A percentile compares a stretch with the other conserved stretches of the same genome.
Conservation (phyloP, 352 stramenopile species). For the Phytopythium helicoides region DNA sequence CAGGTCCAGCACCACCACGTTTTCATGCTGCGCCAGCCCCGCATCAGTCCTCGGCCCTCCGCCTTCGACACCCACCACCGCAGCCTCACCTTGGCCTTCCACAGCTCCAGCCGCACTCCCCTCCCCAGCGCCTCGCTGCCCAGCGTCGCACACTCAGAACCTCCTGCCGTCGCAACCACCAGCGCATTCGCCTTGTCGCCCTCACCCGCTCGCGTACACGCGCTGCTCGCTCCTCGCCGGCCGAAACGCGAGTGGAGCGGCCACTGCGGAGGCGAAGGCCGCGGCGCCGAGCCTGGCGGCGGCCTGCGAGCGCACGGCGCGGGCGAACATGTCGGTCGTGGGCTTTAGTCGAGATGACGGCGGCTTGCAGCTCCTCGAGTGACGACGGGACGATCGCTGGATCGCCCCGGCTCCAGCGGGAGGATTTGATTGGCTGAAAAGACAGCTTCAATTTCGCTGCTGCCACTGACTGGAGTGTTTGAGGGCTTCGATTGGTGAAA, state of each 20-base stretch:
- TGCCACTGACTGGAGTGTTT: background rate
- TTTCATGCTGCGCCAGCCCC: constrained; percentile 58
- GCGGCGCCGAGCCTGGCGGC: constrained; percentile 26
- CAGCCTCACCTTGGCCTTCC: constrained; percentile 75
- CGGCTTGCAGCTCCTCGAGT: constrained; percentile 3
- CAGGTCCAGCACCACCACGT: constrained; percentile 81
- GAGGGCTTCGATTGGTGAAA: constrained; percentile 6
- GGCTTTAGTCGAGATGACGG: constrained; percentile 10
- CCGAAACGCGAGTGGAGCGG: constrained; percentile 30
- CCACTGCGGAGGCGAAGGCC: constrained; percentile 16
- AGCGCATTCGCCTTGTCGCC: constrained; percentile 1
- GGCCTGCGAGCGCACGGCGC: constrained; percentile 26
- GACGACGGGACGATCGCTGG: constrained; percentile 1
- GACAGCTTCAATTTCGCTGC: background rate
- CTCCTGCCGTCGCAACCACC: background rate
- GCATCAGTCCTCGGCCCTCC: too few relatives aligned
- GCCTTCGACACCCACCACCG: background rate
- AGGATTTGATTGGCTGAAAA: constrained; percentile 3
- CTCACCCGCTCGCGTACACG: constrained; percentile 70
- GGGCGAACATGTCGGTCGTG: constrained; percentile 35
- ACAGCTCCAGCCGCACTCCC: constrained; percentile 78
- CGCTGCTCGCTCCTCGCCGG: constrained; percentile 43
- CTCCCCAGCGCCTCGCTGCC: constrained; percentile 70
- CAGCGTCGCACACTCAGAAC: constrained; percentile 3
- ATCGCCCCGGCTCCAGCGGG: background rate